Percentiles rank a stretch among this genome's conserved stretches.
Evolutionary conservation across 1,284 basidiomycete species (phyloP).

Genomic region (Gymnopus androsaceus): DNA sequence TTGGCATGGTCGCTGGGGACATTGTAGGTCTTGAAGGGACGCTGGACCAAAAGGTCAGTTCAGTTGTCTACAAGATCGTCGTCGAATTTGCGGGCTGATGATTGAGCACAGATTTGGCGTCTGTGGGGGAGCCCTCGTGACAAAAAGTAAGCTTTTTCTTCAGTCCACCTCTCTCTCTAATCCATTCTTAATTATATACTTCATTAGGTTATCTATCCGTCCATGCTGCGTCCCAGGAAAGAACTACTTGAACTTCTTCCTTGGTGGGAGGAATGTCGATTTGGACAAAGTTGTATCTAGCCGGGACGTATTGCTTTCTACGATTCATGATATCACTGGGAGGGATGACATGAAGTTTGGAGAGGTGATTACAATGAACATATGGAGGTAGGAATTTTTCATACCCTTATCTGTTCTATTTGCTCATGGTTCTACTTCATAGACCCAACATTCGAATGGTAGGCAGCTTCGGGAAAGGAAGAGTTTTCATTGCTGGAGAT

Average conservation of each 20-base stretch:
- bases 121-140: constrained; percentile 34
- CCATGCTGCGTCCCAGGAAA: constrained; percentile 28
- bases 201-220: constrained; percentile 33
- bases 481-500: constrained; percentile 27
- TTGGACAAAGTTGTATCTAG: constrained; percentile 29
- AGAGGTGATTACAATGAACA: constrained; percentile 15
- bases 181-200: too few species aligned
- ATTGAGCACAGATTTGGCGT: constrained; percentile 23
- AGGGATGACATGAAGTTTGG: constrained; percentile 19
- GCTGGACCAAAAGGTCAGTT: constrained; percentile 24
- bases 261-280: constrained; percentile 32
- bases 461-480: constrained; percentile 11
- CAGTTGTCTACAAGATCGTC: constrained; percentile 18
- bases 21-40: constrained; percentile 27
- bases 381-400: constrained; percentile 18
- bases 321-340: constrained; percentile 33
- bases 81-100: constrained; percentile 23
- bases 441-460: constrained; percentile 17
- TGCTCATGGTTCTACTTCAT: constrained; percentile 16
- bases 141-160: constrained; percentile 29
- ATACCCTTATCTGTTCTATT: background rate
- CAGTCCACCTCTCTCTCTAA: constrained; percentile 23
- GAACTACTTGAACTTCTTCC: constrained; percentile 37
- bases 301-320: constrained; percentile 31
- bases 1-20: constrained; percentile 28